Conservation (phyloP, 805 yeast genomes). For the Metschnikowia arizonensis region DNA sequence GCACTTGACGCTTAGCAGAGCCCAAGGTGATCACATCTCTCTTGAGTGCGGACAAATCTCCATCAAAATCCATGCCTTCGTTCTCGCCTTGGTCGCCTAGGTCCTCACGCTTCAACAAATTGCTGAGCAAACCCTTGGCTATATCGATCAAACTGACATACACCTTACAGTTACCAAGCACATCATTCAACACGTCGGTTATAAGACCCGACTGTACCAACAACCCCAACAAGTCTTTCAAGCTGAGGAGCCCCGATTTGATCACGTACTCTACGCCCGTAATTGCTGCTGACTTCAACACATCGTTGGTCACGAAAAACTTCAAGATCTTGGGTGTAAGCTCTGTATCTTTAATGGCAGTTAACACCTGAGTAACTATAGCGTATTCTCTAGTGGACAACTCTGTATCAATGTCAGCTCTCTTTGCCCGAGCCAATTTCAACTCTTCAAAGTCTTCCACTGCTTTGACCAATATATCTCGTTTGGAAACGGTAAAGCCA, state of each 20-base stretch:
- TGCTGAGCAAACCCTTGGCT: conserved; percentile 25
- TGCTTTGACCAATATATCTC: conserved; percentile 22
- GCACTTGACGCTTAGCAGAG: conserved; percentile 1
- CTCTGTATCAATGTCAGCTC: conserved; percentile 26
- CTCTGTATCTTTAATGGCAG: conserved; percentile 33
- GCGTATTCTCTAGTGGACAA: conserved; percentile 35
- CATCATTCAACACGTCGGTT: conserved; percentile 30
- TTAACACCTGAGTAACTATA: conserved; percentile 38
- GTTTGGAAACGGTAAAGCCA: conserved; percentile 5
- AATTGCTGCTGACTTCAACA: conserved; percentile 22
- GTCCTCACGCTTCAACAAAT: conserved; percentile 9
- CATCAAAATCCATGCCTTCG: conserved; percentile 1
- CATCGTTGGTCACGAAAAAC: conserved; percentile 27
- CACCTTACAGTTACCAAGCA: conserved; percentile 37
- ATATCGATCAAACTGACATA: conserved; percentile 32
- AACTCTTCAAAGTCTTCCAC: conserved; percentile 22
- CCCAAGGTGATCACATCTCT: neutral
- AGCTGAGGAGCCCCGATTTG: conserved; percentile 30
- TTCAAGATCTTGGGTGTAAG: conserved; percentile 34
- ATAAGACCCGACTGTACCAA: conserved; percentile 37
- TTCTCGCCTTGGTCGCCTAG: neutral
- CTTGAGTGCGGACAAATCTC: conserved; percentile 1
- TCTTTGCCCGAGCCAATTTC: conserved; percentile 22
- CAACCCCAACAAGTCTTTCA: conserved; percentile 30
- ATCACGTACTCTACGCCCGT: conserved; percentile 23